phyloP scores from a whole-genome alignment of 352 stramenopile genomes.

The Phytophthora multivora region DNA sequence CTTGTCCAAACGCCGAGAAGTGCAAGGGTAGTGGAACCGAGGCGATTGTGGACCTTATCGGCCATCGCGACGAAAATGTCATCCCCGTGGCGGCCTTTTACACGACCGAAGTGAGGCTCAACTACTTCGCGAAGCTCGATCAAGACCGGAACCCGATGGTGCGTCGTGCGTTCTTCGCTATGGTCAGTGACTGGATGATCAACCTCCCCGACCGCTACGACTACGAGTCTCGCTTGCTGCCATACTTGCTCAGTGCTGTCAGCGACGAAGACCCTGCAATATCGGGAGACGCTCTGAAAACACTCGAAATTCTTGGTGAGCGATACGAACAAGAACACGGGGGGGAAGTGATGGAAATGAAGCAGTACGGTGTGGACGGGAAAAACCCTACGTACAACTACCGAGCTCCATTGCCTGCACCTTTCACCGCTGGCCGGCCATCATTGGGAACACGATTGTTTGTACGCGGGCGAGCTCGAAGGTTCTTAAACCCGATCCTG shows the following conservation, averaged over 20 bases:
- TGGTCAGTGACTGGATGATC: conserved; percentile 91
- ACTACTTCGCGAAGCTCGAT: conserved; percentile 93
- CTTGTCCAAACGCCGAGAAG: conserved; percentile 89
- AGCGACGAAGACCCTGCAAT: conserved; percentile 68
- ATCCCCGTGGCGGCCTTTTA: conserved; percentile 95
- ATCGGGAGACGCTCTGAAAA: conserved; percentile 62
- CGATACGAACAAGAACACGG: conserved; percentile 72
- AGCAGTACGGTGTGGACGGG: conserved; percentile 95
- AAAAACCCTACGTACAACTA: conserved; percentile 90
- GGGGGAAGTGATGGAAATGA: conserved; percentile 91
- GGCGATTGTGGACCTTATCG: conserved; percentile 94
- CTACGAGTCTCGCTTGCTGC: conserved; percentile 93
- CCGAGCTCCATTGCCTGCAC: conserved; percentile 63
- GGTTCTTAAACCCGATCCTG: conserved; percentile 91
- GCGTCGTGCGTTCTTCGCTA: conserved; percentile 80
- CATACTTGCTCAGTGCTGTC: conserved; percentile 93
- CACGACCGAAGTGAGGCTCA: conserved; percentile 87
- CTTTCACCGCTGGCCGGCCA: conserved; percentile 78
- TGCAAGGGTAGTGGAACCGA: conserved; percentile 94
- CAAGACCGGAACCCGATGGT: conserved; percentile 87
- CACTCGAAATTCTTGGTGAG: conserved; percentile 67
- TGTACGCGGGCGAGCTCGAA: conserved; percentile 86
- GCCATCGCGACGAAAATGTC: conserved; percentile 95
- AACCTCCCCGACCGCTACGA: conserved; percentile 94
- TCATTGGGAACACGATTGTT: conserved; percentile 91